A percentile compares a stretch with the other conserved stretches of the same genome.
phyloP scores from a whole-genome alignment of 345 rosid species.

The Lumnitzera racemosa region DNA sequence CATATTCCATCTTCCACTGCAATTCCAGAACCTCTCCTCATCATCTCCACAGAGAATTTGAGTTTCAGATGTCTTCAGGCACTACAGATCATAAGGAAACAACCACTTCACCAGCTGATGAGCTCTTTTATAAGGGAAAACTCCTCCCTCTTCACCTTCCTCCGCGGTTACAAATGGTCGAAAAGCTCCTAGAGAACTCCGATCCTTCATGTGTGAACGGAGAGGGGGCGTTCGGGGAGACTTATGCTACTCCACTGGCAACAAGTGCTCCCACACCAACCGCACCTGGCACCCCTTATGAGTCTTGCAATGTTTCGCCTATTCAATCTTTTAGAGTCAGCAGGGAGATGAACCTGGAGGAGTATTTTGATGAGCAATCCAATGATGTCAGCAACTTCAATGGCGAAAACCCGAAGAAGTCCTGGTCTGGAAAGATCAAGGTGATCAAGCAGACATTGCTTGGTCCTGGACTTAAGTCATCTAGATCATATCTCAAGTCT shows the following conservation, averaged over 20 bases:
- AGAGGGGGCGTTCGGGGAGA: neutral
- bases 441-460: slow-evolving; percentile 42
- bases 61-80: slow-evolving; percentile 16
- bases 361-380: slow-evolving; percentile 36
- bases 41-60: slow-evolving; percentile 12
- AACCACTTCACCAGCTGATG: slow-evolving; percentile 14
- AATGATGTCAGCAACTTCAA: slow-evolving; percentile 14
- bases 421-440: slow-evolving; percentile 57
- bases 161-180: slow-evolving; percentile 17
- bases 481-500: slow-evolving; percentile 53
- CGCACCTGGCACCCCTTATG: slow-evolving; percentile 58
- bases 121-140: slow-evolving; percentile 20
- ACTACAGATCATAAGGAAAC: slow-evolving; percentile 5
- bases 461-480: slow-evolving; percentile 57
- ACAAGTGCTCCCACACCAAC: slow-evolving; percentile 3
- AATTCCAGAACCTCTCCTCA: slow-evolving; percentile 3
- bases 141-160: slow-evolving; percentile 23
- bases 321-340: slow-evolving; percentile 61
- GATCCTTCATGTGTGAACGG: neutral
- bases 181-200: slow-evolving; percentile 8
- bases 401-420: slow-evolving; percentile 36
- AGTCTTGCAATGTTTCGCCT: slow-evolving; percentile 79
- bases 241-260: slow-evolving; percentile 10
- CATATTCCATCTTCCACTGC: slow-evolving; percentile 39
- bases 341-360: slow-evolving; percentile 61